Conservation (phyloP, 2,329 filamentous ascomycete genomes). For the Colletotrichum phormii region DNA sequence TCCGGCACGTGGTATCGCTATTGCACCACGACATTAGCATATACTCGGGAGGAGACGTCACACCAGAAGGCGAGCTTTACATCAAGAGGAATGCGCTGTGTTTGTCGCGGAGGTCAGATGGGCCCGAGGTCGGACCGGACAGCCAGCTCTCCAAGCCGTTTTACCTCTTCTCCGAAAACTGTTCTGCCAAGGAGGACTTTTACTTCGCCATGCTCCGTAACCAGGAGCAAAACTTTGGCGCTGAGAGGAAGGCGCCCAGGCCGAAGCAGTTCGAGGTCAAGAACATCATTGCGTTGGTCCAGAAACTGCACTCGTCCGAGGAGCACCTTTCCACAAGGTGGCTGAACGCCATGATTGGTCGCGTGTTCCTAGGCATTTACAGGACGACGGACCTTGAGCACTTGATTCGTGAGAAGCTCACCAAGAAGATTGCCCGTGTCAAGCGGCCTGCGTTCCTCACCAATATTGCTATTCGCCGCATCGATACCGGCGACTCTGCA, state of each 20-base stretch:
- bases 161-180: slow-evolving; percentile 94
- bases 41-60: slow-evolving; percentile 81
- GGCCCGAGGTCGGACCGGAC: slow-evolving; percentile 66
- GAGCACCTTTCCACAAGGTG: slow-evolving; percentile 91
- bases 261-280: slow-evolving; percentile 84
- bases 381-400: slow-evolving; percentile 85
- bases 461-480: slow-evolving; percentile 82
- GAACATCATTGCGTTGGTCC: slow-evolving; percentile 89
- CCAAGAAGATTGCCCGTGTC: slow-evolving; percentile 94
- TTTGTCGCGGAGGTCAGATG: slow-evolving; percentile 73
- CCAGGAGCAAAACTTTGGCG: slow-evolving; percentile 75
- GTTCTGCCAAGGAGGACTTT: slow-evolving; percentile 97
- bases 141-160: slow-evolving; percentile 80
- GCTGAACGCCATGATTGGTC: slow-evolving; percentile 91
- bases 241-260: slow-evolving; percentile 69
- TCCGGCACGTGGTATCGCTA: slow-evolving; percentile 94
- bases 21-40: slow-evolving; percentile 88
- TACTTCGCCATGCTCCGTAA: slow-evolving; percentile 92
- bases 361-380: slow-evolving; percentile 89
- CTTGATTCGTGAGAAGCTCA: slow-evolving; percentile 85
- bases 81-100: slow-evolving; percentile 94
- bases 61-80: slow-evolving; percentile 92
- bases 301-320: slow-evolving; percentile 90
- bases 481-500: slow-evolving; percentile 87
- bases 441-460: slow-evolving; percentile 93